phyloP scores from a whole-genome alignment of 2,329 filamentous ascomycete species.

The Mollisia scopiformis region DNA sequence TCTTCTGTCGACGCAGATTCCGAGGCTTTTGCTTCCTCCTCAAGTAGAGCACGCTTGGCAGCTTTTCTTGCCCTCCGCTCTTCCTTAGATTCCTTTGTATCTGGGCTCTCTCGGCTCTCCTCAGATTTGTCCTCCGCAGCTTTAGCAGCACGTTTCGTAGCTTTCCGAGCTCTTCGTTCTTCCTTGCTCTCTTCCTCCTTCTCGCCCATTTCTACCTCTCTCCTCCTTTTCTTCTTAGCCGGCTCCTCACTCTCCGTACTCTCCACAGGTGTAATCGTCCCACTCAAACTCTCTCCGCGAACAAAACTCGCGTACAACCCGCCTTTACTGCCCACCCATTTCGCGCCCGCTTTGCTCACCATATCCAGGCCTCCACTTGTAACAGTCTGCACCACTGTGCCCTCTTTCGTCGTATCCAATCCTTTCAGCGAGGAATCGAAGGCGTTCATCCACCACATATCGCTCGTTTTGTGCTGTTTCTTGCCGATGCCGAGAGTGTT shows the following conservation, averaged over 20 bases:
- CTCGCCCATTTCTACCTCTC: constrained; percentile 35
- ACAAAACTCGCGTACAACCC: constrained; percentile 83
- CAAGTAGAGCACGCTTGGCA: constrained; percentile 27
- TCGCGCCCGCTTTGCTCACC: constrained; percentile 55
- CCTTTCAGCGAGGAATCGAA: constrained; percentile 90
- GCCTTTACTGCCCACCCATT: constrained; percentile 58
- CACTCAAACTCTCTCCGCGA: constrained; percentile 74
- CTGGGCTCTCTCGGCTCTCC: constrained; percentile 29
- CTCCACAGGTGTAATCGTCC: constrained; percentile 56
- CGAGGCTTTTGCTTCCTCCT: not conserved
- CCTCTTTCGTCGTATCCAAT: constrained; percentile 65
- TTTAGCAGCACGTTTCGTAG: constrained; percentile 37
- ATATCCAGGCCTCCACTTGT: constrained; percentile 57
- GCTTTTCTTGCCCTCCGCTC: constrained; percentile 40
- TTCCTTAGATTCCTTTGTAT: constrained; percentile 28
- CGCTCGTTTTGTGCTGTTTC: constrained; percentile 65
- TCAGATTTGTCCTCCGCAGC: not conserved
- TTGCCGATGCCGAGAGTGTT: constrained; percentile 82
- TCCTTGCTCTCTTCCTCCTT: constrained; percentile 38
- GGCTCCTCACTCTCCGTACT: constrained; percentile 10
- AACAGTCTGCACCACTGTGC: constrained; percentile 58
- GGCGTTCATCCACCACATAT: constrained; percentile 97
- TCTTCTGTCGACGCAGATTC: not conserved
- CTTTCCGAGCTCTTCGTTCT: constrained; percentile 43
- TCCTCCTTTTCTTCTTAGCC: constrained; percentile 35